Evolutionary conservation across 228 moss, liverwort and hornwort genomes (phyloP).

Genomic region (Sphagnum magellanicum): DNA sequence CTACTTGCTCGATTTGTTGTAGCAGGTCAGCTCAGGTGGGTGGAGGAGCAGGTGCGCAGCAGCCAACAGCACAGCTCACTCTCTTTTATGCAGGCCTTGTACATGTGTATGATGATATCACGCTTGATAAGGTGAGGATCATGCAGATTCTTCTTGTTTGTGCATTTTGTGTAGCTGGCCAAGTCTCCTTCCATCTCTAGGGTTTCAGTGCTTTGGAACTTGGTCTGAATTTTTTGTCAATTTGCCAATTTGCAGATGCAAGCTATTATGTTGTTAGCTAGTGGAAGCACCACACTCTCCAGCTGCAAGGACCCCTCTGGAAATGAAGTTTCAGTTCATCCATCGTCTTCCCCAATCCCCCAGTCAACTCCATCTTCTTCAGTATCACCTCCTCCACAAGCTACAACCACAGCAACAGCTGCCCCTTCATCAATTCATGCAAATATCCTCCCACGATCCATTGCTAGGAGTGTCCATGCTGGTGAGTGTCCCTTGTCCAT

Average conservation of each 20-base stretch:
- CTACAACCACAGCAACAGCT: background rate
- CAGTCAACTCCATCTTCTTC: constrained; percentile 21
- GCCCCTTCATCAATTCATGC: background rate
- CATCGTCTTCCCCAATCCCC: constrained; percentile 23
- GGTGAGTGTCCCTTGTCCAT: background rate
- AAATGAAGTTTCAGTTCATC: constrained; percentile 5
- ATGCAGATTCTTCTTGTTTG: background rate
- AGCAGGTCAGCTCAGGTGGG: constrained; percentile 13
- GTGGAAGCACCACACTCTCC: constrained; percentile 26
- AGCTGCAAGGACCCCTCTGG: constrained; percentile 15
- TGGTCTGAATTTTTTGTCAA: background rate
- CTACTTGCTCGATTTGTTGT: constrained; percentile 1
- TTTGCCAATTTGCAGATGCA: constrained; percentile 16
- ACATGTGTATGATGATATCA: constrained; percentile 43
- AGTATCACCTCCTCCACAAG: constrained; percentile 7
- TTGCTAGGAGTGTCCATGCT: background rate
- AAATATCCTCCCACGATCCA: constrained; percentile 1
- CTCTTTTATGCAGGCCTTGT: constrained; percentile 50
- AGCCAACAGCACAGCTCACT: constrained; percentile 32
- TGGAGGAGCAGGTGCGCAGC: constrained; percentile 10
- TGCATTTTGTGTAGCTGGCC: background rate
- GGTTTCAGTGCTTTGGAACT: background rate
- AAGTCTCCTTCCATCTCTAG: background rate
- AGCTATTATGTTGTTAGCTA: constrained; percentile 48
- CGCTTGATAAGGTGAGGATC: constrained; percentile 36